Base-by-base conservation (phyloP, 2,329 filamentous ascomycete genomes). In the Xylariaceae sp. region DNA sequence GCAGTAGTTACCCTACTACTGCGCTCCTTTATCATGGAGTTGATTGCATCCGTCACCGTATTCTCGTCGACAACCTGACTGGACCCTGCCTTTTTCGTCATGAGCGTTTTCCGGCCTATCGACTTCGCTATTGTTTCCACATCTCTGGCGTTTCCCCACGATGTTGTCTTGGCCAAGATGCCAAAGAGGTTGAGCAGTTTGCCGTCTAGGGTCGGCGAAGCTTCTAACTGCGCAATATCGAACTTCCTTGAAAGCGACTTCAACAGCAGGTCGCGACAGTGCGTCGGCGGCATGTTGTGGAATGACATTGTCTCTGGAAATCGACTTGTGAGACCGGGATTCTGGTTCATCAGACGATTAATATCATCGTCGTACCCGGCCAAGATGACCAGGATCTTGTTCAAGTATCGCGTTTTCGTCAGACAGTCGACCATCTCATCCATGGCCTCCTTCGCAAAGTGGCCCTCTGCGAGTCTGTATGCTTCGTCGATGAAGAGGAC, bases 311-410 rank as follows among this genome's bases (percentile, higher is more conserved):
- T 52, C 37, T 87, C 84, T 0, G 84, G 82, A 65, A 90, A 90
- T 0, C 87, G 80, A 44, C 82, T 86, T 0, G 80, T 81, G 10
- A 90, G 73, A 0, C 87, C 87, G 0, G 81, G 77, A 61, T 90
- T 90, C 15, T 79, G 75, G 0, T 74, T 72, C 72, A 90, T 77
- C 0, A 90, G 77, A 0, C 75, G 72, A 64, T 90, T 84, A 57
- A 90, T 89, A 44, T 89, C 84, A 0, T 78, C 65, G 9, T 85
- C 81, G 63, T 90, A 90, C 0, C 88, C 88, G 0, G 88, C 88
- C 0, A 90, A 72, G 45, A 90, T 88, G 41, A 87, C 78, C 41
- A 90, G 76, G 1, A 90, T 72, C 60, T 84, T 87, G 41, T 79
- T 75, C 1, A 75, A 71, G 67, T 84, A 90, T 41, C 75, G 79